Base-by-base conservation (phyloP, 2,329 filamentous ascomycete genomes). In the Chrysosporium queenslandicum region DNA sequence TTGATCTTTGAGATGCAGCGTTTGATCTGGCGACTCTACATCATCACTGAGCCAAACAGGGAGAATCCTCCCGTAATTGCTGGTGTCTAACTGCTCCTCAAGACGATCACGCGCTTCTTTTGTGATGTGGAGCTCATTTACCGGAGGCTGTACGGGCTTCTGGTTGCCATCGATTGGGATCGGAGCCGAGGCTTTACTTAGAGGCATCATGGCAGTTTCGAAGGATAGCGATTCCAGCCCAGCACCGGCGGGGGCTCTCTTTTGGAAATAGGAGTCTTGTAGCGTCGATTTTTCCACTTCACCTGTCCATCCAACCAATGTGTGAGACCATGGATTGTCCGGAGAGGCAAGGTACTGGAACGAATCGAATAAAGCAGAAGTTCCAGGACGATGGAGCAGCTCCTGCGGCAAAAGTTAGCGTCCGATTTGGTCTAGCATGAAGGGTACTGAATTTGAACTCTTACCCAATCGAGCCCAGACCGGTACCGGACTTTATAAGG, bases 251-350 rank as follows among this genome's bases (percentile, higher is more conserved):
- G n/a, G 20, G 3, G 32, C 29, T 51, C 20, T 64, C 60, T 5
- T 62, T 50, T 12, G 34, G 14, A 49, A 49, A 65, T 58, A 49
- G 6, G 36, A 49, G 4, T 40, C 34, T 41, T 41, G 34, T 36
- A 37, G 25, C 20, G 14, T 23, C 3, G 52, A 54, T n/a, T 68
- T 71, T 53, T 83, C 79, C 54, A 91, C 85, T 68, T 97, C 91
- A 54, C 91, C 91, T 2, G 91, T 95, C 91, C 91, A 97, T 42
- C 88, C 90, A 50, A 97, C 86, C 4, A 96, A 79, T 0, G 84
- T 92, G 71, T 96, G 91, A 61, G 89, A 87, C 90, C 90, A 97
- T 18, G 85, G 82, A 1, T 85, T 83, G 40, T 85, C 78, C 52
- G 85, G 77, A n/a, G 89, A 94, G 2, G 89, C 87, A 41, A 97